Conservation (phyloP, 2,329 filamentous ascomycete genomes). For the Cordyceps cicadae region DNA sequence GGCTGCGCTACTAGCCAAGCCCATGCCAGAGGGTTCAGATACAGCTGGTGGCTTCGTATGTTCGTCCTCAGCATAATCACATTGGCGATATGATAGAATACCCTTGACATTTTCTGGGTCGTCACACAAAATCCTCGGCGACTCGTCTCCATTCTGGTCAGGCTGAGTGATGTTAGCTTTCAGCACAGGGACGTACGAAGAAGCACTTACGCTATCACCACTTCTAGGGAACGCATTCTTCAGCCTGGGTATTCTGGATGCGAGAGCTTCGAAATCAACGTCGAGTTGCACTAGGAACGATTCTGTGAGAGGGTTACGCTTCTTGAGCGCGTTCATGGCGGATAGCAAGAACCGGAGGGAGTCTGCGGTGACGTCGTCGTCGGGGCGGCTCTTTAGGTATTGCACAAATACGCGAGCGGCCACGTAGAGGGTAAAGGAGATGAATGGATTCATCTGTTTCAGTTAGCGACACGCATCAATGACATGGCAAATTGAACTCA, state of each 20-base stretch:
- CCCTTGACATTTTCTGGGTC: conserved; percentile 30
- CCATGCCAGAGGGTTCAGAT: conserved; percentile 7
- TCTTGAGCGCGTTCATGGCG: conserved; percentile 84
- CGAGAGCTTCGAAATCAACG: conserved; percentile 74
- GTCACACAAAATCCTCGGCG: conserved; percentile 22
- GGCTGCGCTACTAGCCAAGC: conserved; percentile 12
- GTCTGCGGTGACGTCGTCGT: conserved; percentile 69
- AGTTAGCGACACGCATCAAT: conserved; percentile 16
- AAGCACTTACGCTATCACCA: conserved; percentile 38
- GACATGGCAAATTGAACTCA: conserved; percentile 37
- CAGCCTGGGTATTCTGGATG: conserved; percentile 51
- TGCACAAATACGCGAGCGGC: conserved; percentile 91
- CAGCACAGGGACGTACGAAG: no score
- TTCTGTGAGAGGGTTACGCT: conserved; percentile 82
- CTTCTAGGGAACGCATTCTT: conserved; percentile 46
- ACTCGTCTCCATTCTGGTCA: conserved; percentile 13
- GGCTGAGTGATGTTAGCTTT: not conserved
- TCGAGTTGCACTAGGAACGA: conserved; percentile 92
- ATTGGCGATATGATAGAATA: conserved; percentile 36
- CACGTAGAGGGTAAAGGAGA: conserved; percentile 94
- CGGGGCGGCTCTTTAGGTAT: conserved; percentile 87
- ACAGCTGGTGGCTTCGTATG: conserved; percentile 28
- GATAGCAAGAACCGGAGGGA: conserved; percentile 84
- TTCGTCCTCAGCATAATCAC: conserved; percentile 36
- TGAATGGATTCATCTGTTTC: conserved; percentile 81